Evolutionary conservation across 176 grass and related monocot species (phyloP).

Genomic region (Oryza coarctata): DNA sequence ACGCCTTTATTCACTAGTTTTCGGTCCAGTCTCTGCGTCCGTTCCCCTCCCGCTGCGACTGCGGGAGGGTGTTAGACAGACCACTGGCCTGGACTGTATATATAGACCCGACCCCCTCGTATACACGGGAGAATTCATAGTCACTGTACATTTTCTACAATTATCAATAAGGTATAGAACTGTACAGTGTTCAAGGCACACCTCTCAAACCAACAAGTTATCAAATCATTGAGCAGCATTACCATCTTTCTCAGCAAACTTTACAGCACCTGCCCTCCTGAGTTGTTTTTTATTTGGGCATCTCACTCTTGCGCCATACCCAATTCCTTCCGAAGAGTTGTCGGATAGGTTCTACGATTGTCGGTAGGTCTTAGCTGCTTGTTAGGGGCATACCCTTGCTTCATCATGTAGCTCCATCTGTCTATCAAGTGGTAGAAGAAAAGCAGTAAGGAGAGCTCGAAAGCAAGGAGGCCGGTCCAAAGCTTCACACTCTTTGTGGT

Average conservation of each 20-base stretch:
- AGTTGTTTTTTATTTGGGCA: not conserved
- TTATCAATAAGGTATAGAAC: constrained; percentile 25
- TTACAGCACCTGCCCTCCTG: not conserved
- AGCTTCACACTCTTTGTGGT: constrained; percentile 59
- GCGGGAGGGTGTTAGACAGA: too few relatives aligned
- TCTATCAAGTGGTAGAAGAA: constrained; percentile 83
- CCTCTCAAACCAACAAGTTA: constrained; percentile 41
- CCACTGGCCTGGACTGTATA: too few relatives aligned
- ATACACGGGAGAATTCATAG: too few relatives aligned
- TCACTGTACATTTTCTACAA: too few relatives aligned
- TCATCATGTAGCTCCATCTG: constrained; percentile 77
- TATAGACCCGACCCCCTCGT: too few relatives aligned
- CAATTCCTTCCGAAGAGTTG: constrained; percentile 55
- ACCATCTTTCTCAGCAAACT: not conserved
- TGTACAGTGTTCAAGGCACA: constrained; percentile 45
- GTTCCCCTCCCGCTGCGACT: too few relatives aligned
- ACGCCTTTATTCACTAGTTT: too few relatives aligned
- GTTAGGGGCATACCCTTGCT: constrained; percentile 53
- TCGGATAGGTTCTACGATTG: constrained; percentile 48
- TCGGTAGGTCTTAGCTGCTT: constrained; percentile 70
- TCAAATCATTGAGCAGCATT: constrained; percentile 8
- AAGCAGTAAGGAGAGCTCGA: constrained; percentile 65
- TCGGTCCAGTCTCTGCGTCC: too few relatives aligned
- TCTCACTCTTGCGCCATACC: constrained; percentile 34
- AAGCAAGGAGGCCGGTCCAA: constrained; percentile 74